These are phyloP conservation scores for Saccharomycopsis hybrid DNA, from an alignment of 1,139 yeast species.

Conservation along the genomic window DNA sequence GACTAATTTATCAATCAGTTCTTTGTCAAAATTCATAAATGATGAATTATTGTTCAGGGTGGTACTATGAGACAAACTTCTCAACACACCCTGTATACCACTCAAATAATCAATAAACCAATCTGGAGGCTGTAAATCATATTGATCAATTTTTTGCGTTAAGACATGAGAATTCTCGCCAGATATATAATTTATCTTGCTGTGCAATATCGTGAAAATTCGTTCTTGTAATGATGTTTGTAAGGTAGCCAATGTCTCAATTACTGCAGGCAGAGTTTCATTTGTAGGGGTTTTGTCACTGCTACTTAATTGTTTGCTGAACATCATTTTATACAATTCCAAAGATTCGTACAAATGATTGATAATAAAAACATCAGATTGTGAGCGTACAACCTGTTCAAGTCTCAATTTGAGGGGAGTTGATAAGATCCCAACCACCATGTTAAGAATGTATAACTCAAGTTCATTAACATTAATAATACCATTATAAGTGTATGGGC, in stretches of 20 bases:
- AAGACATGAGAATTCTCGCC: conserved; percentile 33
- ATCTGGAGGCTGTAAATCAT: conserved; percentile 61
- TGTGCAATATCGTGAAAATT: conserved; percentile 36
- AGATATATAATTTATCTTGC: conserved; percentile 24
- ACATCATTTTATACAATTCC: conserved; percentile 65
- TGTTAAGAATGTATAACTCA: conserved; percentile 32
- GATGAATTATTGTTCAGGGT: conserved; percentile 3
- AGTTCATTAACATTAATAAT: conserved; percentile 17
- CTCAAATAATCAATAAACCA: conserved; percentile 57
- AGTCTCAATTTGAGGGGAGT: conserved; percentile 48
- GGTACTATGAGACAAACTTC: conserved; percentile 40
- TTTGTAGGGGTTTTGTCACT: conserved; percentile 4
- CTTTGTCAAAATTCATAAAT: conserved; percentile 34
- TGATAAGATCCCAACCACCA: conserved; percentile 43
- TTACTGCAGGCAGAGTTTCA: conserved; percentile 15
- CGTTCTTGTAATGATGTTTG: conserved; percentile 35
- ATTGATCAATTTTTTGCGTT: conserved; percentile 28
- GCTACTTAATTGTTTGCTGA: conserved; percentile 35
- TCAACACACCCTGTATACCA: conserved; percentile 38
- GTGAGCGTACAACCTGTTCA: conserved; percentile 65
- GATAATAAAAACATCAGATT: conserved; percentile 48
- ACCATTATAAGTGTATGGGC: conserved; percentile 25
- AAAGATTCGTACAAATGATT: conserved; percentile 58
- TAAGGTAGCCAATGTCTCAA: conserved; percentile 23
- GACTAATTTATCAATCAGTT: conserved; percentile 33